Base-by-base conservation (phyloP, 78 protist species). In the Protostelium mycophagum region DNA sequence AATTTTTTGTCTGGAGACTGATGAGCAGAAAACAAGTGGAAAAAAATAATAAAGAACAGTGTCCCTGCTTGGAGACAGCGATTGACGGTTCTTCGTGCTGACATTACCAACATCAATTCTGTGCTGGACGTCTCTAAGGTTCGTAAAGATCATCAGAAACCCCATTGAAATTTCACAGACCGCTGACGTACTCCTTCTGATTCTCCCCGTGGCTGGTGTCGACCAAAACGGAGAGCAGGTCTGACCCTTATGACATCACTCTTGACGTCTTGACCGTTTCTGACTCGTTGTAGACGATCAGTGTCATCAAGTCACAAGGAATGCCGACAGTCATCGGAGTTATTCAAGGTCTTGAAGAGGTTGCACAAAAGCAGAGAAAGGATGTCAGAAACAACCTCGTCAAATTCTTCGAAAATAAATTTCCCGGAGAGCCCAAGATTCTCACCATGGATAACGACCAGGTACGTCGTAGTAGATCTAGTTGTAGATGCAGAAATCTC, bases 341-440 rank as follows among this genome's bases (percentile, higher is more conserved):
- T 35, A 37, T 96, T 31, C 96, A 94, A 35, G 90, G 91, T 35
- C 29, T 94, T 0, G 87, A 90, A 28, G 9, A 5, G 31, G 35
- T 92, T 36, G 90, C 91, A 38, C 84, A 36, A 38, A 93, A 89
- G 87, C 90, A 93, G 89, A 84, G 85, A 83, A 87, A 86, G 39
- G 92, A 94, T 0, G 0, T 93, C n/a, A 93, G 91, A 89, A 90
- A 93, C 34, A 35, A 83, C 28, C 34, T 87, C 38, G 38, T 31
- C 31, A 35, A 91, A 28, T 34, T 63, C 34, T 92, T 90, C 34
- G 93, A 94, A 38, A 89, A 88, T 39, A 89, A 88, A 35, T 92
- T 94, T 35, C 92, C 96, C 28, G 89, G 39, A 34, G 95, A 92
- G 86, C 95, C 96, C 37, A 94, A 93, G 91, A 93, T 96, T 34